Evolutionary conservation across 169 alveolate species (phyloP).

Genomic region (Cryptosporidium felis): DNA sequence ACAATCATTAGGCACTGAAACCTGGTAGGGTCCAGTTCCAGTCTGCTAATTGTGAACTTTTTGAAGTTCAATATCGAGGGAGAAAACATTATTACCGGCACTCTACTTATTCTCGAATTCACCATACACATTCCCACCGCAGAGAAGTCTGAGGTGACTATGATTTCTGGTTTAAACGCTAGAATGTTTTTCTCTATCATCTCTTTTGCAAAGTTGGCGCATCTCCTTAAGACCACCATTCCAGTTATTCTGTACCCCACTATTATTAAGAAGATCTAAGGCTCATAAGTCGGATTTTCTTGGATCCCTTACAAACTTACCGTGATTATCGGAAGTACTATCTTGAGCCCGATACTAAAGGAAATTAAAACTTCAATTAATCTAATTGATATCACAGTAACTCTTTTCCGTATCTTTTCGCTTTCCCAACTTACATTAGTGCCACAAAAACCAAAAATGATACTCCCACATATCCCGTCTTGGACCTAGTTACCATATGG

Average conservation of each 20-base stretch:
- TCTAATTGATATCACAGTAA: too few relatives aligned
- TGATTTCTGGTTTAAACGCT: constrained; percentile 52
- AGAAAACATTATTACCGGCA: constrained; percentile 64
- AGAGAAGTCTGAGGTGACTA: constrained; percentile 57
- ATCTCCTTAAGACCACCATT: constrained; percentile 15
- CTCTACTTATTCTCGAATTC: constrained; percentile 44
- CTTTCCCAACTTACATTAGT: constrained; percentile 64
- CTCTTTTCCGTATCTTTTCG: too few relatives aligned
- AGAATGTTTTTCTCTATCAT: constrained; percentile 51
- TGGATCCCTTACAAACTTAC: constrained; percentile 44
- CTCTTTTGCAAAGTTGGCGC: constrained; percentile 33
- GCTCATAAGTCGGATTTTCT: too few relatives aligned
- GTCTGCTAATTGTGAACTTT: constrained; percentile 34
- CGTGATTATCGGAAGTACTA: neutral
- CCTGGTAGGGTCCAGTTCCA: constrained; percentile 37
- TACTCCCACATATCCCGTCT: constrained; percentile 15
- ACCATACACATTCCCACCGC: constrained; percentile 48
- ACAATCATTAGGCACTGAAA: constrained; percentile 47
- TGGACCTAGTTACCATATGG: constrained; percentile 17
- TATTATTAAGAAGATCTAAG: constrained; percentile 18
- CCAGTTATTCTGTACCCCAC: constrained; percentile 68
- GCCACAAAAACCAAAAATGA: constrained; percentile 19
- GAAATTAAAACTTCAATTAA: constrained; percentile 11
- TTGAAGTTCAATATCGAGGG: constrained; percentile 36
- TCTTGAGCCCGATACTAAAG: constrained; percentile 28